phyloP scores from a whole-genome alignment of 306 rosid species.

The Hylodesmum podocarpum region DNA sequence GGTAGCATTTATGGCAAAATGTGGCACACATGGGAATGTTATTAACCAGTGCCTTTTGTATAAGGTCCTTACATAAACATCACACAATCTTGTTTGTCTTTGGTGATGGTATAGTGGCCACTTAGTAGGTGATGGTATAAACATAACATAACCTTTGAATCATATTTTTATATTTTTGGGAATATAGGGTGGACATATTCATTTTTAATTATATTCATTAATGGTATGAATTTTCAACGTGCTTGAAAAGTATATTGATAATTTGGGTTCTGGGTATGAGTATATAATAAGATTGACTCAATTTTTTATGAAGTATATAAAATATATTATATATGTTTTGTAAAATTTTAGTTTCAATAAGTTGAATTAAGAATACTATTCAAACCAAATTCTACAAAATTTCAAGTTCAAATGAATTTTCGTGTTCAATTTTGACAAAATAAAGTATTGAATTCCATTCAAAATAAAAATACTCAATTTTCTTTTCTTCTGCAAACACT shows the following conservation, averaged over 20 bases:
- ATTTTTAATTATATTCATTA: too few species aligned
- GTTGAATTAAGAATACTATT: not conserved
- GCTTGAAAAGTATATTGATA: too few species aligned
- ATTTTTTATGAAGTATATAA: not conserved
- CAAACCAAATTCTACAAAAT: not conserved
- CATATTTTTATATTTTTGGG: too few species aligned
- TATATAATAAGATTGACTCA: not conserved
- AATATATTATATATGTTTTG: not conserved
- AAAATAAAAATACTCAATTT: not conserved
- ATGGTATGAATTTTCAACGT: too few species aligned
- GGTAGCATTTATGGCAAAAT: not conserved
- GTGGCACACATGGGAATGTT: not conserved
- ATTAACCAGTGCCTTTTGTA: not conserved
- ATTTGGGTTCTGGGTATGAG: too few species aligned
- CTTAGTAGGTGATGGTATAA: not conserved
- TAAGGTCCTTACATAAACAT: not conserved
- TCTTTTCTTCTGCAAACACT: not conserved
- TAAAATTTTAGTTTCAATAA: not conserved
- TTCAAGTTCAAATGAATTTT: not conserved
- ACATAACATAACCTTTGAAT: too few species aligned
- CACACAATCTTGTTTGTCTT: too few species aligned
- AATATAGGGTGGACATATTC: too few species aligned
- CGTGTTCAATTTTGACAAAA: not conserved
- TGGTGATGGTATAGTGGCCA: not conserved
- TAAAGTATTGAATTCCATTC: not conserved